phyloP scores from a whole-genome alignment of 352 stramenopile genomes.

The Pseudoperonospora humuli region DNA sequence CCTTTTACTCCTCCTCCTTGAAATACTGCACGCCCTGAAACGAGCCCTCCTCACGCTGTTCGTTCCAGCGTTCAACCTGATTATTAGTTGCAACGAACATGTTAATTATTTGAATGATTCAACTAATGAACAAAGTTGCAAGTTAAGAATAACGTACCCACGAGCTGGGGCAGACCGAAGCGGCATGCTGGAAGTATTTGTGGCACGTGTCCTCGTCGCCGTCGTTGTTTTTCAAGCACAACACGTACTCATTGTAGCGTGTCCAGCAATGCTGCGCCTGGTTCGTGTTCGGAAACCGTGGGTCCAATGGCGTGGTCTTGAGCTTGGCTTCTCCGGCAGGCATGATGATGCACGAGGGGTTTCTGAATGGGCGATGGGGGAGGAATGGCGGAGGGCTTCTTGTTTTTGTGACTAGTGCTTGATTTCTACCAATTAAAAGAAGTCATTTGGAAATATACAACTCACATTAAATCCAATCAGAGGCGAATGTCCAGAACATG shows the following conservation, averaged over 20 bases:
- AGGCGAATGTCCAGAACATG: too few relatives aligned
- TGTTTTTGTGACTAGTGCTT: slow-evolving; percentile 26
- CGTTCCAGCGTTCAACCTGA: slow-evolving; percentile 73
- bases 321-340: slow-evolving; percentile 39
- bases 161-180: slow-evolving; percentile 67
- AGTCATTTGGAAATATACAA: too few relatives aligned
- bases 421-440: slow-evolving; percentile 26
- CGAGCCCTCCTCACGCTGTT: slow-evolving; percentile 72
- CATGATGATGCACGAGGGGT: slow-evolving; percentile 24
- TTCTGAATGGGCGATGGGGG: slow-evolving; percentile 18
- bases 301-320: slow-evolving; percentile 81
- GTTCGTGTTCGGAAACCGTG: slow-evolving; percentile 84
- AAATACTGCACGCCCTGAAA: slow-evolving; percentile 80
- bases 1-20: slow-evolving; percentile 36
- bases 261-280: slow-evolving; percentile 87
- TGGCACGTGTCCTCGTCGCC: slow-evolving; percentile 90
- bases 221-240: slow-evolving; percentile 94
- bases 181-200: slow-evolving; percentile 63
- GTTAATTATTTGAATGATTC: neutral
- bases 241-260: slow-evolving; percentile 95
- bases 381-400: slow-evolving; percentile 23
- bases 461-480: too few relatives aligned
- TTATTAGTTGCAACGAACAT: neutral
- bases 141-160: slow-evolving; percentile 40
- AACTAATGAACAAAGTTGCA: too few relatives aligned